Evolutionary conservation across 75 land plant species (phyloP), one percentile per base, ranked within the genome.

Genomic region (Pinus tabuliformis): DNA sequence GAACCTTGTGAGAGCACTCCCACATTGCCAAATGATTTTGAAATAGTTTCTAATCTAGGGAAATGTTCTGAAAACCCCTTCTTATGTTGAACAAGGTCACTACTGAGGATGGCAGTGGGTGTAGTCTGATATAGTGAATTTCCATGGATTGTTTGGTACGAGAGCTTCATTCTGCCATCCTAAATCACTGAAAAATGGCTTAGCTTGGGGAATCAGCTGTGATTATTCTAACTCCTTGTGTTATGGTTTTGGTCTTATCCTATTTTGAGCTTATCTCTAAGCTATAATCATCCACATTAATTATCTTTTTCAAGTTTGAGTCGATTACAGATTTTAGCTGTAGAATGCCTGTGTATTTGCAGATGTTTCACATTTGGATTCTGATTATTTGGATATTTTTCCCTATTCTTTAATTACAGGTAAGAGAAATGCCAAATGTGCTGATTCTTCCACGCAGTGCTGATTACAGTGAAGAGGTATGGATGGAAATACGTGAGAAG

Each of bases 401-500:
- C n/a, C 63, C 6, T 61, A 49, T 70, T 58, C 59, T 36, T 28
- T 33, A 30, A 56, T 6, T 73, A n/a, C 84, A 97, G 99, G 92
- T 97, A 42, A 88, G 91, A 75, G 99, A 97, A 83, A 97, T 95
- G 96, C 94, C 98, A 75, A 97, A 97, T 88, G 99, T 97, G 42
- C 79, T 97, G 79, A 88, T 97, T 77, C 93, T 97, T 74, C 99
- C 99, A 14, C 83, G 87, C 0, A 97, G 99, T 90, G 99, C 99
- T 58, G 99, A 97, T 78, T 97, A 97, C 59, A 97, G 99, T 86
- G 99, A 97, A 81, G 99, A 97, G 80, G 99, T 92, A 7, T 97
- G 99, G 99, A 84, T 91, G 84, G 99, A 95, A 80, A 91, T 97
- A 62, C 92, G 99, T 65, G 91, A 91, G 39, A 97, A 97, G 80